Base-by-base conservation (phyloP, 1,139 yeast genomes). In the Spathaspora jeffriesii region DNA sequence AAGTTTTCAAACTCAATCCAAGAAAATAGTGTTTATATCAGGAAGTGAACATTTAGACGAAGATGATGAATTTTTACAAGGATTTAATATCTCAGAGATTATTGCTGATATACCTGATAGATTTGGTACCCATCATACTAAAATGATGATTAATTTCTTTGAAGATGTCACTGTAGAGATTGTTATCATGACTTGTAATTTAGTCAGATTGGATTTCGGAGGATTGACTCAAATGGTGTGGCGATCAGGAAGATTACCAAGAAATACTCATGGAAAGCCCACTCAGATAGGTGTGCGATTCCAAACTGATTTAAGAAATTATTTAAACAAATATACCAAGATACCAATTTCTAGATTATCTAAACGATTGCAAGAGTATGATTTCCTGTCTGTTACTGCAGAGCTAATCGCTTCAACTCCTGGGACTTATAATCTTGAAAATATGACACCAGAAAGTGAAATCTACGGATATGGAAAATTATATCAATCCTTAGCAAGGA, bases 191-290 rank as follows among this genome's bases (percentile, higher is more conserved):
- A 80, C 90, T 0, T 76, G 80, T 57, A 85, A 85, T 58, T 59
- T 84, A 45, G 81, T 84, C 0, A 63, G 64, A 40, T 61, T 74
- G 1, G 91, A 85, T 59, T 73, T 82, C 47, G 68, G 69, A 5
- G 75, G 75, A 1, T 79, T 85, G 45, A 83, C 86, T 2, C 90
- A 85, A 59, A 82, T 82, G 74, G 65, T 78, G 34, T 85, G 90
- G 91, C 63, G 74, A 38, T 79, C 86, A 4, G 88, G 86, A 0
- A 53, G 63, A 27, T 55, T 84, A n/a, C 11, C 13, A n/a, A n/a
- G n/a, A 22, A 58, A n/a, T n/a, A n/a, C n/a, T n/a, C n/a, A n/a
- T n/a, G n/a, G 48, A 9, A 40, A 5, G 42, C 59, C 43, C 11
- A 40, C 2, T 13, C 42, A 42, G 3, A 48, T 34, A 43, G 64